A percentile compares a stretch with the other conserved stretches of the same genome.
These are phyloP conservation scores for Pelargonium nanum DNA, from an alignment of 345 rosid species.

Conservation along the genomic window DNA sequence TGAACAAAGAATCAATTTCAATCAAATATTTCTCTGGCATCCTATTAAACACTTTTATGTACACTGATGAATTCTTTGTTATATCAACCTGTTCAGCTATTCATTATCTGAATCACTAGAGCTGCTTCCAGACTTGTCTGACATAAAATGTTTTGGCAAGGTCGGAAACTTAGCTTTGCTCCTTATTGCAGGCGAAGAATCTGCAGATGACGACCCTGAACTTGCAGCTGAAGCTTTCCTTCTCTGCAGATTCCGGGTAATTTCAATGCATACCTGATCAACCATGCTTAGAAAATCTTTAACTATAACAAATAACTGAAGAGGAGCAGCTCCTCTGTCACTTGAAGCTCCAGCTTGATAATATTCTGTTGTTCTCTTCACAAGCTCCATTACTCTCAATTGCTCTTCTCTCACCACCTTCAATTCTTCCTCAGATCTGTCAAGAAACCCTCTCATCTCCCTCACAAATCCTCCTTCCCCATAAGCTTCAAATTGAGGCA, in stretches of 20 bases:
- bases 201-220: constrained; percentile 33
- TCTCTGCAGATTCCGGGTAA: constrained; percentile 49
- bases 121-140: constrained; percentile 38
- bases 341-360: constrained; percentile 57
- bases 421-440: constrained; percentile 51
- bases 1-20: background rate
- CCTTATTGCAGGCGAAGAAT: constrained; percentile 32
- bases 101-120: constrained; percentile 59
- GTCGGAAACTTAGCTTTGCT: constrained; percentile 45
- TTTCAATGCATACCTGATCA: constrained; percentile 61
- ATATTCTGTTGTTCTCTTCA: constrained; percentile 64
- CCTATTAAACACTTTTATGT: constrained; percentile 11
- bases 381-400: constrained; percentile 44
- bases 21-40: background rate
- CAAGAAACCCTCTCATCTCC: constrained; percentile 50
- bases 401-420: constrained; percentile 38
- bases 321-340: constrained; percentile 29
- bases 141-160: constrained; percentile 54
- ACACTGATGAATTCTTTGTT: constrained; percentile 8
- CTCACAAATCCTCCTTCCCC: constrained; percentile 31
- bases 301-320: constrained; percentile 60
- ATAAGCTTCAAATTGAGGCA: constrained; percentile 22
- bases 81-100: constrained; percentile 20
- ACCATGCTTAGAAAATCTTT: constrained; percentile 73
- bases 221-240: constrained; percentile 23